Base-by-base conservation (phyloP, 2,329 filamentous ascomycete genomes). In the Alternaria incomplexa region DNA sequence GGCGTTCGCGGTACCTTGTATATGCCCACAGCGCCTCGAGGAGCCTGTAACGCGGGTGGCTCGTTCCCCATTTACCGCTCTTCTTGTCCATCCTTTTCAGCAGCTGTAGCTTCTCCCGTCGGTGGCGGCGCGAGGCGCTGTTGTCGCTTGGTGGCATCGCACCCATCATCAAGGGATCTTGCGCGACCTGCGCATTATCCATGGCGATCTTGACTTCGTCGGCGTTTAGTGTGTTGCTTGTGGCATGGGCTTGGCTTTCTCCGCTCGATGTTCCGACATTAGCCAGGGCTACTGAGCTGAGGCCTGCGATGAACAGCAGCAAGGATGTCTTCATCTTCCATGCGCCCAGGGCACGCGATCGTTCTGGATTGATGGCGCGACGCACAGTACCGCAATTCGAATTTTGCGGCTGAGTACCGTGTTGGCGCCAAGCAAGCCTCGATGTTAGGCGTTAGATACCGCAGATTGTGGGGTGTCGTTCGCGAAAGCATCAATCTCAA, bases 21-120 rank as follows among this genome's bases (percentile, higher is more conserved):
- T 69, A 73, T 2, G 64, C 69, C 25, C 57, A 70, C 4, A 75
- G 61, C 4, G 69, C 65, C 32, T 71, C 68, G 2, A 75, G 54
- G 0, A 74, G 63, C n/a, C 72, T 61, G 26, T 70, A 69, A 15
- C 71, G 64, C 11, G 71, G 67, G 54, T 70, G 71, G 10, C 23
- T 58, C 1, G 60, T 56, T 1, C 56, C 51, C 71, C 71, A 73
- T 52, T 67, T 70, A 3, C 71, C 72, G 7, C 61, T 59, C 36
- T 67, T 65, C 8, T 62, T 66, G 15, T 64, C 32, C 61, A 74
- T 70, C 4, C 66, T 46, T 40, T 72, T 67, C 53, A 68, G 56
- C n/a, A 73, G 23, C 50, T 68, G 69, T 5, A 56, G 59, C 23
- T 69, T 69, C 53, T 73, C 72, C 46, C 66, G 67, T 25, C 68